Evolutionary conservation across 176 grass and related monocot species (phyloP).

Genomic region (Hordeum marinum): DNA sequence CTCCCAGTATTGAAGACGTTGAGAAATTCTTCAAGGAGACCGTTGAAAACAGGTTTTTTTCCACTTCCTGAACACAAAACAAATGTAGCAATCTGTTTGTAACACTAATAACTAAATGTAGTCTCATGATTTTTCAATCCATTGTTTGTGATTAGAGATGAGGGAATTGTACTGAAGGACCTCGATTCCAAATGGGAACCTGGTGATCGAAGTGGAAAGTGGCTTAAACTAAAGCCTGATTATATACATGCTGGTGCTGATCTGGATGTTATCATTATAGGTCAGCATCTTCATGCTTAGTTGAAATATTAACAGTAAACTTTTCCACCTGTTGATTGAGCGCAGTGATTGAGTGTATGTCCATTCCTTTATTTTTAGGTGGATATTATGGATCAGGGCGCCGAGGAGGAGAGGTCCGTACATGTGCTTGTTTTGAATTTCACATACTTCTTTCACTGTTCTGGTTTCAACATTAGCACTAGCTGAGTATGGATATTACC

Average conservation of each 20-base stretch:
- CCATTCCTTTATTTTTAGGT: slow-evolving; percentile 41
- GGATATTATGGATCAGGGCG: slow-evolving; percentile 96
- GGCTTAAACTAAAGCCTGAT: slow-evolving; percentile 97
- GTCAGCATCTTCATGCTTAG: slow-evolving; percentile 37
- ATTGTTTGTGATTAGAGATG: slow-evolving; percentile 54
- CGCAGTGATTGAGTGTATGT: slow-evolving; percentile 14
- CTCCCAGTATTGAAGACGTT: slow-evolving; percentile 67
- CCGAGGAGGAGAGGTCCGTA: slow-evolving; percentile 74
- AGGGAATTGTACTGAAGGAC: slow-evolving; percentile 93
- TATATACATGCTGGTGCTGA: slow-evolving; percentile 92
- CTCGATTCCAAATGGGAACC: slow-evolving; percentile 97
- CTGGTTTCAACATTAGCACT: not conserved
- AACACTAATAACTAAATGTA: not conserved
- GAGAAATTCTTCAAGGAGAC: slow-evolving; percentile 95
- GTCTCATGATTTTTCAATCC: slow-evolving; percentile 5
- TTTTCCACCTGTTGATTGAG: slow-evolving; percentile 27
- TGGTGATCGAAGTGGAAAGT: slow-evolving; percentile 82
- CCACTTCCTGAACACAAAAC: not conserved
- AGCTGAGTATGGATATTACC: slow-evolving; percentile 9
- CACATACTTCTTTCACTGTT: not conserved
- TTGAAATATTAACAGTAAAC: not conserved
- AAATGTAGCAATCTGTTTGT: not conserved
- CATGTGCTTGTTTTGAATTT: slow-evolving; percentile 17
- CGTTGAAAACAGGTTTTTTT: slow-evolving; percentile 77
- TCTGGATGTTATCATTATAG: slow-evolving; percentile 95